phyloP scores from a whole-genome alignment of 208 protist species.

The Angomonas ambiguus region DNA sequence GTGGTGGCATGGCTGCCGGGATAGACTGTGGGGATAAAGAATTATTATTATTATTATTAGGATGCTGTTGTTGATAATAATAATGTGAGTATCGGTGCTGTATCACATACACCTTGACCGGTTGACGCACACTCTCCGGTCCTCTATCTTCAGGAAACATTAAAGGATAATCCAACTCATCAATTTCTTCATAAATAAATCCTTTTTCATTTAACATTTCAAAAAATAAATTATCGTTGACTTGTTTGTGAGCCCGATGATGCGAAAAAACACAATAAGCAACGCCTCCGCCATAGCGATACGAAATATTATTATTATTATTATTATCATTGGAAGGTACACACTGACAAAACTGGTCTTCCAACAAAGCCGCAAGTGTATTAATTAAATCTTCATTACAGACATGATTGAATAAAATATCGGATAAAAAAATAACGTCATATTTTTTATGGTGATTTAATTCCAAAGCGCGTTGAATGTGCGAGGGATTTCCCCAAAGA shows the following conservation, averaged over 20 bases:
- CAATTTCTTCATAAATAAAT: slow-evolving; percentile 64
- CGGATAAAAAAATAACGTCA: slow-evolving; percentile 84
- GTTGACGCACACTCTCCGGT: slow-evolving; percentile 70
- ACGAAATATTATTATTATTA: slow-evolving; percentile 16
- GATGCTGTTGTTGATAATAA: slow-evolving; percentile 10
- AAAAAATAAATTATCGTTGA: slow-evolving; percentile 85
- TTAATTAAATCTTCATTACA: slow-evolving; percentile 83
- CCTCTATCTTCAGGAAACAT: slow-evolving; percentile 88
- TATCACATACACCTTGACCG: slow-evolving; percentile 78
- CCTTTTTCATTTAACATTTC: slow-evolving; percentile 78
- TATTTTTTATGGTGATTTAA: slow-evolving; percentile 53
- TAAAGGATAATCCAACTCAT: slow-evolving; percentile 76
- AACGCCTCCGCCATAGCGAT: slow-evolving; percentile 15
- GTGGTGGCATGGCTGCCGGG: background rate
- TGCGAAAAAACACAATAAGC: slow-evolving; percentile 90
- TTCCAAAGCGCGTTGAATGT: slow-evolving; percentile 56
- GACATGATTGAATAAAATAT: slow-evolving; percentile 90
- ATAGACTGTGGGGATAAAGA: background rate
- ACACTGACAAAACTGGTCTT: background rate
- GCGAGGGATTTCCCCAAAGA: slow-evolving; percentile 74
- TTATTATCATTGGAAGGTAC: background rate
- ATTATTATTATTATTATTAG: slow-evolving; percentile 8
- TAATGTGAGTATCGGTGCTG: slow-evolving; percentile 27
- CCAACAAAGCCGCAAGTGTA: slow-evolving; percentile 49
- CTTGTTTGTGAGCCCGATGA: slow-evolving; percentile 80